These are phyloP conservation scores for Citrus mangshanensis DNA, from an alignment of 345 rosid species.

Conservation along the genomic window DNA sequence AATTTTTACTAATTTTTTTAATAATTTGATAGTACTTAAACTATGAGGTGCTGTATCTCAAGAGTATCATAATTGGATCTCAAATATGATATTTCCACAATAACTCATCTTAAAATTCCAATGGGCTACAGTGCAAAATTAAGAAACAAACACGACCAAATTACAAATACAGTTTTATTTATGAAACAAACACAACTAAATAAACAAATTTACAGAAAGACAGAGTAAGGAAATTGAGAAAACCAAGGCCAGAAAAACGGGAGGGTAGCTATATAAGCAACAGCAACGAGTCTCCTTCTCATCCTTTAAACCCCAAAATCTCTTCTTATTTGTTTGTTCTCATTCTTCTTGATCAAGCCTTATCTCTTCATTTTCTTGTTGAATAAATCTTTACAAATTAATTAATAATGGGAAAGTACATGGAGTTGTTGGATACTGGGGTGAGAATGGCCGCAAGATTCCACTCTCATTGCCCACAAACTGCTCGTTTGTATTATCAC, in stretches of 20 bases:
- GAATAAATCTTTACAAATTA: neutral
- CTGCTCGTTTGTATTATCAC: constrained; percentile 60
- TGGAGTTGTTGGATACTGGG: constrained; percentile 46
- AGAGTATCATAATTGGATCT: no score
- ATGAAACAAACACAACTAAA: neutral
- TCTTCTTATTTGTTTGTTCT: neutral
- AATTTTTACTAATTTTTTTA: no score
- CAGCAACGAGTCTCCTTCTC: neutral
- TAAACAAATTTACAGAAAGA: neutral
- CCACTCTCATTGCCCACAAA: constrained; percentile 67
- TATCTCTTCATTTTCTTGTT: neutral
- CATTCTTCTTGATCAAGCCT: no score
- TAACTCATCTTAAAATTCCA: no score
- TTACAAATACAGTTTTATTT: no score
- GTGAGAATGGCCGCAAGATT: constrained; percentile 50
- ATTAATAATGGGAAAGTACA: constrained; percentile 39
- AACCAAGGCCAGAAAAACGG: neutral
- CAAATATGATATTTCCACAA: no score
- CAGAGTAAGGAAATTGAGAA: neutral
- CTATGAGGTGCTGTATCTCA: no score
- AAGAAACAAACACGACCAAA: neutral
- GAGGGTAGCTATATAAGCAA: neutral
- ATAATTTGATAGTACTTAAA: no score
- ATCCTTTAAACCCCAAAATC: neutral
- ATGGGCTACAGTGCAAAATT: no score